Percentiles rank a stretch among this genome's conserved stretches.
Conservation (phyloP, 805 yeast species). For the Sugiyamaella floridensis region DNA sequence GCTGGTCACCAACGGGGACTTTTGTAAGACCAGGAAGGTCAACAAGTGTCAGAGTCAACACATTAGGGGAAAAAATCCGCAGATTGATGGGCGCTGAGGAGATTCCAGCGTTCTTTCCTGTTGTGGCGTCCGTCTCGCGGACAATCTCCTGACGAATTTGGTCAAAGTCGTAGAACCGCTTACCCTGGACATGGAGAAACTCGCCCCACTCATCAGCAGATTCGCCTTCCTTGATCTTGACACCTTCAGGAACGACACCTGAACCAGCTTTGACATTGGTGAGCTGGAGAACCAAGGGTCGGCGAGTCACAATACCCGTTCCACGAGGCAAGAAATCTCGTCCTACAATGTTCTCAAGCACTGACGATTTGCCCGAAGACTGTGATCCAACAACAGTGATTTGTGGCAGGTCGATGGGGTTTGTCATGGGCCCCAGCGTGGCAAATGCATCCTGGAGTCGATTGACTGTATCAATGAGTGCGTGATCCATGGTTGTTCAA, state of each 20-base stretch:
- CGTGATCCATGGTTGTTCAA: conserved; percentile 11
- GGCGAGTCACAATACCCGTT: conserved; percentile 85
- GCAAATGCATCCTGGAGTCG: conserved; percentile 78
- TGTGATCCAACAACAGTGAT: conserved; percentile 95
- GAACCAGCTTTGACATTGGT: conserved; percentile 53
- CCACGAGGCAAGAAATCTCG: conserved; percentile 89
- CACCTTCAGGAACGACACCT: conserved; percentile 24
- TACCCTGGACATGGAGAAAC: conserved; percentile 84
- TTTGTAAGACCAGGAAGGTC: conserved; percentile 97
- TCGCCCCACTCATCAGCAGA: conserved; percentile 88
- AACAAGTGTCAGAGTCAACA: conserved; percentile 85
- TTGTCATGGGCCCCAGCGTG: conserved; percentile 85
- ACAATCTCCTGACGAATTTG: conserved; percentile 88
- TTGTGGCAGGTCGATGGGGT: conserved; percentile 91
- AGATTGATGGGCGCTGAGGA: conserved; percentile 88
- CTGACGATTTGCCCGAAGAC: conserved; percentile 84
- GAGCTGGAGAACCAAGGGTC: conserved; percentile 78
- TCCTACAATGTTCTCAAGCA: conserved; percentile 84
- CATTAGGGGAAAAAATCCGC: conserved; percentile 90
- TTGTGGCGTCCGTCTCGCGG: conserved; percentile 79
- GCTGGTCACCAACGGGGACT: conserved; percentile 99
- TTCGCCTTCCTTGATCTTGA: conserved; percentile 22
- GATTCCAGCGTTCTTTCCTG: conserved; percentile 71
- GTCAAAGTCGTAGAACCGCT: conserved; percentile 79
- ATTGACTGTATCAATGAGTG: conserved; percentile 14